Base-by-base conservation (phyloP, 257 asterid species). In the Fraxinus excelsior region DNA sequence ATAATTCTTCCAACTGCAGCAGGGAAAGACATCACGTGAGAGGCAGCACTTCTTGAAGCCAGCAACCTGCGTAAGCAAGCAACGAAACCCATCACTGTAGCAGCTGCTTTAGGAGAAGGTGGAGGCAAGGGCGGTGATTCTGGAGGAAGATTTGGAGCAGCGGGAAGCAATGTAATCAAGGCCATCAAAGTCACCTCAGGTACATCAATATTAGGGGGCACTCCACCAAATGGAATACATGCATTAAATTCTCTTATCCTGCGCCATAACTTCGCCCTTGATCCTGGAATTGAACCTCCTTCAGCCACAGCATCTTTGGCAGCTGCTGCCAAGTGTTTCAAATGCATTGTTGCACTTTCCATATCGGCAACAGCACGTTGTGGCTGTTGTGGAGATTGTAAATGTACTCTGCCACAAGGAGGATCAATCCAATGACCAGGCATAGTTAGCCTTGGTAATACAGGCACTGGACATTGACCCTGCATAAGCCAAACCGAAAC, bases 181-280 rank as follows among this genome's bases (percentile, higher is more conserved):
- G 99, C 99, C 99, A 95, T 95, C 82, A 95, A 85, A 42, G 98
- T 93, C 85, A 95, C 99, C 87, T 95, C 99, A 73, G 99, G 97
- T 76, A 95, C 99, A 84, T 95, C 99, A 85, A 88, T 80, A 76
- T 81, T 89, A 74, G 88, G 87, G 72, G 99, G 98, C 49, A 95
- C 96, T 70, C 99, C 99, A 84, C 86, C 79, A 79, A 86, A 91
- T 80, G 98, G 97, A 79, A 95, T 74, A 74, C 98, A 93, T 46
- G 98, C 98, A 88, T 95, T 95, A 85, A 95, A 93, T 81, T 95
- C 99, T 82, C 99, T 91, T 78, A 95, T 93, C 82, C 99, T 86
- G 46, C 99, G 97, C 99, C 99, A 95, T 76, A 95, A 80, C 82
- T 93, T 95, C 79, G 99, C 99, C 86, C 99, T 91, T 81, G 99